Evolutionary conservation across 441 rosid species (phyloP).

Genomic region (Aquilaria agallochum): DNA sequence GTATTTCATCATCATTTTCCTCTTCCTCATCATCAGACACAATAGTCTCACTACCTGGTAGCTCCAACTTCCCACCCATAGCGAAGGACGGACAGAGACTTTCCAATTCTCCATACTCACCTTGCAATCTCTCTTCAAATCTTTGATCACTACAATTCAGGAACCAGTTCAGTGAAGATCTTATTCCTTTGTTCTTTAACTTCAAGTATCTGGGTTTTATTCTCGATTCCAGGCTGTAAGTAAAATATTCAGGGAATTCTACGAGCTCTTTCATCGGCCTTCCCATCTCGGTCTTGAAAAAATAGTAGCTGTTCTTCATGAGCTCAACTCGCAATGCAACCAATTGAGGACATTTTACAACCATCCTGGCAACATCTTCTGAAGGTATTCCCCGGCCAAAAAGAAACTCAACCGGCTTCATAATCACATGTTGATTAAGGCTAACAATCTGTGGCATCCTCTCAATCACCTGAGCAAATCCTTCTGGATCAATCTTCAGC

Average conservation of each 20-base stretch:
- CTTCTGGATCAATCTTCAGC: slow-evolving; percentile 70
- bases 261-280: slow-evolving; percentile 73
- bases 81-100: slow-evolving; percentile 47
- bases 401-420: slow-evolving; percentile 73
- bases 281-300: slow-evolving; percentile 76
- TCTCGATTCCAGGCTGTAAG: slow-evolving; percentile 79
- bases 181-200: slow-evolving; percentile 61
- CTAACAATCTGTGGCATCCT: slow-evolving; percentile 87
- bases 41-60: slow-evolving; percentile 52
- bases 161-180: slow-evolving; percentile 68
- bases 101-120: slow-evolving; percentile 57
- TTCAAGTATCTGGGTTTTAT: slow-evolving; percentile 74
- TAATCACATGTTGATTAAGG: slow-evolving; percentile 65
- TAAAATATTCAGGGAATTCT: slow-evolving; percentile 74
- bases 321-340: slow-evolving; percentile 48
- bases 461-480: slow-evolving; percentile 59
- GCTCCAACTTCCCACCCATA: slow-evolving; percentile 63
- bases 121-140: slow-evolving; percentile 69
- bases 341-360: slow-evolving; percentile 71
- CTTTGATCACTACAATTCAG: slow-evolving; percentile 78
- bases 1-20: slow-evolving; percentile 68
- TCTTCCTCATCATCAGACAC: slow-evolving; percentile 73
- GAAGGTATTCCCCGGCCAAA: slow-evolving; percentile 53
- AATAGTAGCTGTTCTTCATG: slow-evolving; percentile 74
- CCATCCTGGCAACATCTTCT: slow-evolving; percentile 58